A percentile compares a stretch with the other conserved stretches of the same genome.
Evolutionary conservation across 1,284 basidiomycete genomes (phyloP).

Genomic region (Trametes polyzona): DNA sequence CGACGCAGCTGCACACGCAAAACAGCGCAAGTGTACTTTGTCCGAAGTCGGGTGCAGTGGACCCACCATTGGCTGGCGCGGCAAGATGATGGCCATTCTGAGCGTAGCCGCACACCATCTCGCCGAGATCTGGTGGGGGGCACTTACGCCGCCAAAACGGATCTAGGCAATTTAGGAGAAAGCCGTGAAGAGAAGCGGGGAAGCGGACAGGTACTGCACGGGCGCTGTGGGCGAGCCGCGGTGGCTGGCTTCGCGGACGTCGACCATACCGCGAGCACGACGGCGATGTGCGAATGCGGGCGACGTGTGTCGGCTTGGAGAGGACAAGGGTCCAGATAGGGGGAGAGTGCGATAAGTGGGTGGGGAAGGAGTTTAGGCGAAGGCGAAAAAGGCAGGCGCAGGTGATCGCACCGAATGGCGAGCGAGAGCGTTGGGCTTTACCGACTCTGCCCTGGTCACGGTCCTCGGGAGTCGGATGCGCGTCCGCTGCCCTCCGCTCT

Average conservation of each 20-base stretch:
- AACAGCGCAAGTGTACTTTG: too few species aligned
- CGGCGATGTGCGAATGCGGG: background rate
- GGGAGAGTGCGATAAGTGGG: background rate
- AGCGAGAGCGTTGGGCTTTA: constrained; percentile 1
- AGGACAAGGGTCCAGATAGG: background rate
- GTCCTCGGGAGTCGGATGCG: background rate
- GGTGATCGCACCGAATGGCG: constrained; percentile 18
- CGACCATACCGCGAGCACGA: background rate
- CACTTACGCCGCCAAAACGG: constrained; percentile 11
- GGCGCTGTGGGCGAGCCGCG: background rate
- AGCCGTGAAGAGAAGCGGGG: constrained; percentile 4
- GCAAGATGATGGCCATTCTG: too few species aligned
- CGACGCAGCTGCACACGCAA: too few species aligned
- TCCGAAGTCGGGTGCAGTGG: too few species aligned
- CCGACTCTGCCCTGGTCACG: constrained; percentile 10
- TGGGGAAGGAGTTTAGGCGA: constrained; percentile 14
- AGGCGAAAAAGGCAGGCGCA: constrained; percentile 15
- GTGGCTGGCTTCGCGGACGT: background rate
- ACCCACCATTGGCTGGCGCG: too few species aligned
- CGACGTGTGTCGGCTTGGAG: background rate
- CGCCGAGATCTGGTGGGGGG: constrained; percentile 11
- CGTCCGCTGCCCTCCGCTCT: background rate
- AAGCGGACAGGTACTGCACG: constrained; percentile 1
- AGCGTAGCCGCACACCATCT: background rate
- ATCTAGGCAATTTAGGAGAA: constrained; percentile 19